Percentiles rank a stretch among this genome's conserved stretches.
Evolutionary conservation across 495 filamentous ascomycete genomes (phyloP).

Genomic region (Letharia lupina): DNA sequence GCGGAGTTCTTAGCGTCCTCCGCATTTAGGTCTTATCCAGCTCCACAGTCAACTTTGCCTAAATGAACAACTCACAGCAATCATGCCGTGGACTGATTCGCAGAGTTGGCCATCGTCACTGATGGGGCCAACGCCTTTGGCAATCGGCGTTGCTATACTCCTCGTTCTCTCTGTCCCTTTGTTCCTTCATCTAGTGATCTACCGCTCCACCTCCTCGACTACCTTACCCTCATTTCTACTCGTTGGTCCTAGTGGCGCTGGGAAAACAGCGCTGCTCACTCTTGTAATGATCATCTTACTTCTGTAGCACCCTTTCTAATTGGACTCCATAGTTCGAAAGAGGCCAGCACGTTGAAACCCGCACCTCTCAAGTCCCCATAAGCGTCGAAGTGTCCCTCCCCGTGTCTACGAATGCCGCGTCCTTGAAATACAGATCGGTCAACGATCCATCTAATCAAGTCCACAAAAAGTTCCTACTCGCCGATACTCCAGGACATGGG

Average conservation of each 20-base stretch:
- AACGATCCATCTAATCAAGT: conserved; percentile 59
- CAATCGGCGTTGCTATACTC: conserved; percentile 57
- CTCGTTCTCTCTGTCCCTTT: conserved; percentile 67
- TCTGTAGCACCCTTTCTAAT: conserved; percentile 9
- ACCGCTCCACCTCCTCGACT: conserved; percentile 53
- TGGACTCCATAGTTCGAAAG: conserved; percentile 21
- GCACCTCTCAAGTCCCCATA: conserved; percentile 72
- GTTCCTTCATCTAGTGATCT: conserved; percentile 68
- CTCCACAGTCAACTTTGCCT: not conserved
- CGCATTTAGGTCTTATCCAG: not conserved
- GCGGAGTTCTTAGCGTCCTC: conserved; percentile 6
- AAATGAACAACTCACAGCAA: not conserved
- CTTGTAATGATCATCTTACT: conserved; percentile 40
- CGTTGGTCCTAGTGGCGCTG: conserved; percentile 71
- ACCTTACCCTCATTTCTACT: conserved; percentile 76
- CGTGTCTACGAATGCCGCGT: conserved; percentile 49
- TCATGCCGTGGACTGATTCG: conserved; percentile 23
- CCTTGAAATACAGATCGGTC: conserved; percentile 59
- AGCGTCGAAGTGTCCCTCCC: conserved; percentile 66
- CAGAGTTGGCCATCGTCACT: conserved; percentile 23
- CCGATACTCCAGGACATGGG: conserved; percentile 90
- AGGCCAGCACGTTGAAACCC: conserved; percentile 41
- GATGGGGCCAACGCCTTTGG: conserved; percentile 27
- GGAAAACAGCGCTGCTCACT: conserved; percentile 85
- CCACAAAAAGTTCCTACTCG: conserved; percentile 63